Evolutionary conservation across 2,329 filamentous ascomycete species (phyloP), one percentile per base, ranked within the genome.

Genomic region (Paraconiothyrium sp.): DNA sequence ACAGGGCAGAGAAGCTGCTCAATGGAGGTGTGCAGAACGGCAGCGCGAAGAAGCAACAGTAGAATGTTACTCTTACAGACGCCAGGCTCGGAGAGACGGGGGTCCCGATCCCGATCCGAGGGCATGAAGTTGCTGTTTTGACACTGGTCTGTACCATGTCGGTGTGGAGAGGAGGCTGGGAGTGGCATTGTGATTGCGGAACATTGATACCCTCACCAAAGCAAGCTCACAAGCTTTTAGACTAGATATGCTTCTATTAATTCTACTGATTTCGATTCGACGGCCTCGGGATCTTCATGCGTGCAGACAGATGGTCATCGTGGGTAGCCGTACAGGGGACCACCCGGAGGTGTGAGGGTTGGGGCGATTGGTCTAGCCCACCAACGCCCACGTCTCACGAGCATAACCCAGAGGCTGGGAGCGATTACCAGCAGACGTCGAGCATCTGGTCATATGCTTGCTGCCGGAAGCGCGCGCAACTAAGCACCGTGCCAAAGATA

Each of bases 1-100:
- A 75, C 54, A 76, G 75, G 61, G 68, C 76, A 47, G 74, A 76
- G n/a, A 73, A 64, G 67, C 63, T 73, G 49, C 57, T 78, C 62
- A 74, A 73, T 54, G 69, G 67, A 41, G 64, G 67, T 27, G 55
- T 66, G 52, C 67, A 66, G 62, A 72, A 70, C 51, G 72, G 71
- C 51, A 65, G 54, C 47, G 67, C 63, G 48, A 76, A 77, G 71
- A 78, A 77, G 73, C 66, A 62, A 43, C 70, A 69, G 55, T 76
- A 72, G 20, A 14, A 20, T 11, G 22, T 9, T 27, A 27, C 34
- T 39, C 27, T 20, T 11, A 27, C 11, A 13, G 20, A 4, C 11
- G 13, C 10, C 13, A 9, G 34, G 16, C 16, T 22, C 6, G 14
- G n/a, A 37, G 16, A 34, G 16, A 37, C 11, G 24, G n/a, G 43